Evolutionary conservation across 2,329 filamentous ascomycete genomes (phyloP).

Genomic region (Polytolypa hystricis): DNA sequence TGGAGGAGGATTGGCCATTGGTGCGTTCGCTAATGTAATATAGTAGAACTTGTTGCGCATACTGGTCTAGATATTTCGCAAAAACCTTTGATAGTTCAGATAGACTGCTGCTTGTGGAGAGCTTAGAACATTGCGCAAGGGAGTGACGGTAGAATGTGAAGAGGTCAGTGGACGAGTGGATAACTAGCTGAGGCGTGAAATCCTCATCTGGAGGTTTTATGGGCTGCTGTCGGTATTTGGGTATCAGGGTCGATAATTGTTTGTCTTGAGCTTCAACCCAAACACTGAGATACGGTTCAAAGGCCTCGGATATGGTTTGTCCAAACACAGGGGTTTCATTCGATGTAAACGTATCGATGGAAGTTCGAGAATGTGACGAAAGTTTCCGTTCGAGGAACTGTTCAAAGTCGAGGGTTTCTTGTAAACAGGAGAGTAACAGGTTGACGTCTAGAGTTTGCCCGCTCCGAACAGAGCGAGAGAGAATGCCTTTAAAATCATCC

Average conservation of each 20-base stretch:
- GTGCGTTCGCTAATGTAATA: slow-evolving; percentile 54
- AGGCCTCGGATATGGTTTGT: slow-evolving; percentile 87
- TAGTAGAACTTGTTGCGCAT: slow-evolving; percentile 83
- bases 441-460: slow-evolving; percentile 81
- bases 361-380: slow-evolving; percentile 56
- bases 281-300: slow-evolving; percentile 90
- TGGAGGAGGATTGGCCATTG: slow-evolving; percentile 43
- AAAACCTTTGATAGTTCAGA: slow-evolving; percentile 76
- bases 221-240: slow-evolving; percentile 74
- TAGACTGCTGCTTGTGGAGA: slow-evolving; percentile 80
- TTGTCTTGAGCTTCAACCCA: slow-evolving; percentile 97
- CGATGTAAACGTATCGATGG: slow-evolving; percentile 81
- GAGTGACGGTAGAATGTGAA: slow-evolving; percentile 96
- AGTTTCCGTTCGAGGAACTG: slow-evolving; percentile 81
- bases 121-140: slow-evolving; percentile 85
- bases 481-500: slow-evolving; percentile 87
- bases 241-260: slow-evolving; percentile 71
- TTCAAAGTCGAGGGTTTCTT: slow-evolving; percentile 95
- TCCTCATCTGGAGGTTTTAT: slow-evolving; percentile 77
- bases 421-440: slow-evolving; percentile 73
- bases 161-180: slow-evolving; percentile 86
- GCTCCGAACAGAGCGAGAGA: slow-evolving; percentile 76
- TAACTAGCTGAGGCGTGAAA: slow-evolving; percentile 80
- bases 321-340: slow-evolving; percentile 69
- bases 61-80: slow-evolving; percentile 88